Percentiles rank a stretch among this genome's conserved stretches.
phyloP scores from a whole-genome alignment of 2,329 filamentous ascomycete species.

The Exophiala sp. region DNA sequence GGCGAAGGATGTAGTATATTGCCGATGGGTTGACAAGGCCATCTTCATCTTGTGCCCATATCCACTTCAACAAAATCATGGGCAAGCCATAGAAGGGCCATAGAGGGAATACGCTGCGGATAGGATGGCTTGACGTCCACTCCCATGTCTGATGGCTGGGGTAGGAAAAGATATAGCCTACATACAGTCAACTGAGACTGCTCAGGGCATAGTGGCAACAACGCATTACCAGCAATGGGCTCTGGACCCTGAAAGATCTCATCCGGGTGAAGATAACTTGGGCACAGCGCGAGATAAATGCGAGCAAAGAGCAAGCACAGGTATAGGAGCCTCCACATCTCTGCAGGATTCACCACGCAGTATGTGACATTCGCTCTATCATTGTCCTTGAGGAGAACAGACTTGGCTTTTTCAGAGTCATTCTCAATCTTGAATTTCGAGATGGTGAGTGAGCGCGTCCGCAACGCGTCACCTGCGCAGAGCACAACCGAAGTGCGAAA shows the following conservation, averaged over 20 bases:
- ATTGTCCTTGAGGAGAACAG: constrained; percentile 16
- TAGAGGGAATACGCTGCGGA: constrained; percentile 93
- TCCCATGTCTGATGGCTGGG: constrained; percentile 91
- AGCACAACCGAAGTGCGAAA: not conserved
- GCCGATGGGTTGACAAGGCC: constrained; percentile 74
- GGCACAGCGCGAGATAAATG: constrained; percentile 87
- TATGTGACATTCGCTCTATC: constrained; percentile 16
- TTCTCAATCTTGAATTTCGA: constrained; percentile 12
- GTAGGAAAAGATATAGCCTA: constrained; percentile 89
- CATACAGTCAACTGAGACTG: constrained; percentile 2
- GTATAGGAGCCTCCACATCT: constrained; percentile 89
- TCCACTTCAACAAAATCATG: constrained; percentile 86
- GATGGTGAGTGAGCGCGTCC: constrained; percentile 16
- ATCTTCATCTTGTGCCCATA: constrained; percentile 77
- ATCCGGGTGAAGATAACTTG: constrained; percentile 96
- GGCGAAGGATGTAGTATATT: constrained; percentile 82
- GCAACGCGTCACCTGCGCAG: constrained; percentile 10
- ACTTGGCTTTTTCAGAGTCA: constrained; percentile 15
- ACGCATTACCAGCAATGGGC: constrained; percentile 79
- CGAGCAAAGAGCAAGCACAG: constrained; percentile 77
- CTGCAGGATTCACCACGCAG: constrained; percentile 20
- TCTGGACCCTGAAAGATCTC: constrained; percentile 99
- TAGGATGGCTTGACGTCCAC: constrained; percentile 79
- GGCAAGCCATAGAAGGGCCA: constrained; percentile 93
- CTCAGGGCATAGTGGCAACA: not conserved